Conservation (phyloP, 331 rosid genomes). For the Pyrus hybrid region DNA sequence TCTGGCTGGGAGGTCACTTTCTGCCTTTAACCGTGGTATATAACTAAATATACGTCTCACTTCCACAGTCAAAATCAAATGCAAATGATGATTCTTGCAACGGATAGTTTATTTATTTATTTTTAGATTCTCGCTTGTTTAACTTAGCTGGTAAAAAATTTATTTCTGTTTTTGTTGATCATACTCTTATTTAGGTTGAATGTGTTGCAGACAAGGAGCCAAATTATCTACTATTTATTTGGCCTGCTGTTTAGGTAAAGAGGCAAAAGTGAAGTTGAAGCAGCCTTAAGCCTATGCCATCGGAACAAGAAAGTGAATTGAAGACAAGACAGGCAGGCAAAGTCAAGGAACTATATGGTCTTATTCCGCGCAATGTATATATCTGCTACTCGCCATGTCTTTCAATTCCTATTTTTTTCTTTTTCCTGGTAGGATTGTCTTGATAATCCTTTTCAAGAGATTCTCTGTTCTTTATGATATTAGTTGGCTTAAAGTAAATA, state of each 20-base stretch:
- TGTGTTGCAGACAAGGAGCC: background rate
- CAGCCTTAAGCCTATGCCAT: background rate
- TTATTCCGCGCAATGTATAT: background rate
- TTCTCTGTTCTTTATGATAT: background rate
- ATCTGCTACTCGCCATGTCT: background rate
- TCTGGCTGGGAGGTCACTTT: constrained; percentile 11
- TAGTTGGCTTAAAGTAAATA: no score
- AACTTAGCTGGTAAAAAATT: background rate
- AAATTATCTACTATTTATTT: background rate
- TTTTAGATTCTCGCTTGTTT: background rate
- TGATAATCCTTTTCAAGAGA: no score
- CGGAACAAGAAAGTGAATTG: background rate
- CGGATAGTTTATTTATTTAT: background rate
- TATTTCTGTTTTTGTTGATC: background rate
- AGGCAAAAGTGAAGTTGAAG: background rate
- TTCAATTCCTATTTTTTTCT: background rate
- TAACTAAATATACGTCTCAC: no score
- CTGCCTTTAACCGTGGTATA: constrained; percentile 21
- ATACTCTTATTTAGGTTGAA: background rate
- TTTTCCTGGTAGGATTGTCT: background rate
- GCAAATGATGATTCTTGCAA: background rate
- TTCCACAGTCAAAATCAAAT: background rate
- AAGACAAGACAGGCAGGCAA: background rate
- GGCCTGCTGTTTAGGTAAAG: no score
- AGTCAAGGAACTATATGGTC: background rate